A percentile compares a stretch with the other conserved stretches of the same genome.
Evolutionary conservation across 352 stramenopile genomes (phyloP).

Genomic region (Pythium rishiriense): DNA sequence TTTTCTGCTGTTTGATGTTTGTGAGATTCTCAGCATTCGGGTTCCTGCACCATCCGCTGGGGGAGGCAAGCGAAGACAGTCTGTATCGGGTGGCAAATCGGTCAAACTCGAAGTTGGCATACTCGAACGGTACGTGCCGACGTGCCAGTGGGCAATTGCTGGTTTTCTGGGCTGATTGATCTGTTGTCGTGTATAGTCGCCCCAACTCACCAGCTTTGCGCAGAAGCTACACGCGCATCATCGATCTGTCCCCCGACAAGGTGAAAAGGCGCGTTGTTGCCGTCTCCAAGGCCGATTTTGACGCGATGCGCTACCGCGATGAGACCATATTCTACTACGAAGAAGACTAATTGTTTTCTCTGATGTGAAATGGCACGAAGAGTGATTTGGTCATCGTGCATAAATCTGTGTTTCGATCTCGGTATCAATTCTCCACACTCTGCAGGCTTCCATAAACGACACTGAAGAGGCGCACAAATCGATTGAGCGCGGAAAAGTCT

Average conservation of each 20-base stretch:
- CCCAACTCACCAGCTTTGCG: constrained; percentile 57
- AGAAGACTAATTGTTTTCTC: constrained; percentile 23
- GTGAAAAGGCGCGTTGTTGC: constrained; percentile 71
- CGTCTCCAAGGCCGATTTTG: constrained; percentile 66
- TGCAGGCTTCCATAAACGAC: background rate
- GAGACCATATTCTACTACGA: constrained; percentile 81
- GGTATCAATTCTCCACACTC: background rate
- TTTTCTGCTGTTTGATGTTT: constrained; percentile 77
- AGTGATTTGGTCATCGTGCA: background rate
- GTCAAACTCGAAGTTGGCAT: constrained; percentile 62
- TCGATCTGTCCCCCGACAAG: constrained; percentile 57
- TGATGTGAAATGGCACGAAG: background rate
- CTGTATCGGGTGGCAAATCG: background rate
- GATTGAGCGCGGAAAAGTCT: no score
- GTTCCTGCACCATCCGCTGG: background rate
- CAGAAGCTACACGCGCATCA: constrained; percentile 36
- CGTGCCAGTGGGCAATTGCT: no score
- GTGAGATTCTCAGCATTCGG: constrained; percentile 75
- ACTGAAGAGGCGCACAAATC: constrained; percentile 1
- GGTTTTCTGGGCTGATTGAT: background rate
- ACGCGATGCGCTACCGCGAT: constrained; percentile 61
- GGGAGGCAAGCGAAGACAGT: constrained; percentile 8
- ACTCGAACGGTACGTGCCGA: constrained; percentile 54
- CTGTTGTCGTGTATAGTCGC: constrained; percentile 27
- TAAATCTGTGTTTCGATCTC: background rate